Conservation (phyloP, 176 grass and related monocot genomes). For the Carex scoparia region DNA sequence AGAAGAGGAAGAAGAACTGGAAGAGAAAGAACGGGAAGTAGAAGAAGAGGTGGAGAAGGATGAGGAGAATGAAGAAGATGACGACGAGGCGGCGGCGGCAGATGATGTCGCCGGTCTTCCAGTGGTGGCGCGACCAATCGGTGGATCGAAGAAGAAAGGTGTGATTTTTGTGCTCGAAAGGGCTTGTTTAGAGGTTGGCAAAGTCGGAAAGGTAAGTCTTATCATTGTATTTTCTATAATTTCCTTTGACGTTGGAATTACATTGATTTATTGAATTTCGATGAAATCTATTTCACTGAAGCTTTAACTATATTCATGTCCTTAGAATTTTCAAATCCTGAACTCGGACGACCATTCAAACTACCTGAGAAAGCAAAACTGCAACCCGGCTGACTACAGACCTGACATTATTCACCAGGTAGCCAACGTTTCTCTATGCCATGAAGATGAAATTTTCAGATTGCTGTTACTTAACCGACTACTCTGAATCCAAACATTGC, state of each 20-base stretch:
- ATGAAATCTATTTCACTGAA: background rate
- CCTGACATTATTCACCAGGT: conserved; percentile 99
- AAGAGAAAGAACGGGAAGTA: background rate
- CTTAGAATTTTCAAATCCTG: conserved; percentile 81
- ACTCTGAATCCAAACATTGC: background rate
- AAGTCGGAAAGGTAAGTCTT: conserved; percentile 80
- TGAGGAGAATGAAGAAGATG: background rate
- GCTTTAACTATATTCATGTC: background rate
- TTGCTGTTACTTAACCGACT: background rate
- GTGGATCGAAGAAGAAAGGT: conserved; percentile 40
- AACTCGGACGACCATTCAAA: conserved; percentile 92
- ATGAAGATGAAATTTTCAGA: background rate
- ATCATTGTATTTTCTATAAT: background rate
- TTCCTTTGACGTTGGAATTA: background rate
- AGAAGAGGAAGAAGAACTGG: conserved; percentile 1
- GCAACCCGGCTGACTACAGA: conserved; percentile 85
- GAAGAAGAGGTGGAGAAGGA: background rate
- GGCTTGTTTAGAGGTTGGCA: conserved; percentile 87
- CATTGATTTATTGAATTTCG: background rate
- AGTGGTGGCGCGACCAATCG: conserved; percentile 37
- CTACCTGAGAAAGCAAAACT: conserved; percentile 81
- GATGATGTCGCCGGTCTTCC: conserved; percentile 41
- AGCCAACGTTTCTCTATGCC: conserved; percentile 8
- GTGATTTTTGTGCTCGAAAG: conserved; percentile 82
- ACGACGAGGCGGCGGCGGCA: conserved; percentile 14